Conservation (phyloP, 768 basidiomycete genomes). For the Xerocomus spinulosus region DNA sequence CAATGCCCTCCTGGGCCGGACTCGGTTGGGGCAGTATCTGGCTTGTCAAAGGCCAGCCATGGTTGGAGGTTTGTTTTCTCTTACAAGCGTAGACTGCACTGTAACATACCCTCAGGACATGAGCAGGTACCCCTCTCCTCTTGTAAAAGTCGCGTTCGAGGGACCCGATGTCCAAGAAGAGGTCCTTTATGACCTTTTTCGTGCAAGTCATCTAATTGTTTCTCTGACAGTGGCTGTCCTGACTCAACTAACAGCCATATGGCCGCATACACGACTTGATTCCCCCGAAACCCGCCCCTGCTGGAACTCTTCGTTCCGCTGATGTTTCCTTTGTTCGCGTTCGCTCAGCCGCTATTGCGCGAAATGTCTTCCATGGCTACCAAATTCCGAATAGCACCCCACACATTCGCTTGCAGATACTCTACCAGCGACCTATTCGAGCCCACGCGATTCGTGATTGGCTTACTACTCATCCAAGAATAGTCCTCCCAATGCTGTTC, state of each 20-base stretch:
- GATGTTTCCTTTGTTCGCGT: conserved; percentile 58
- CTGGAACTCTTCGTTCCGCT: conserved; percentile 63
- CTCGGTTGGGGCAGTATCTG: conserved; percentile 50
- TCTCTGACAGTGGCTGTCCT: neutral
- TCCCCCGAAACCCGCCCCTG: conserved; percentile 54
- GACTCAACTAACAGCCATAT: conserved; percentile 53
- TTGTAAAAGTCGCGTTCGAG: conserved; percentile 78
- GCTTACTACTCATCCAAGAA: conserved; percentile 81
- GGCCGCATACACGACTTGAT: conserved; percentile 71
- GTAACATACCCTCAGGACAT: conserved; percentile 57
- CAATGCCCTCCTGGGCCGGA: conserved; percentile 62
- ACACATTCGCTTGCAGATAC: conserved; percentile 45
- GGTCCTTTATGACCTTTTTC: conserved; percentile 66
- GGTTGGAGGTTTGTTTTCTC: conserved; percentile 59
- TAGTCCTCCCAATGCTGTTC: conserved; percentile 73
- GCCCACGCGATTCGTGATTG: conserved; percentile 69
- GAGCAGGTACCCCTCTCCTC: conserved; percentile 69
- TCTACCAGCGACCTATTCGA: conserved; percentile 62
- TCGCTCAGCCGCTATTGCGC: conserved; percentile 73
- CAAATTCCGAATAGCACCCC: conserved; percentile 29
- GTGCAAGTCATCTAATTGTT: conserved; percentile 45
- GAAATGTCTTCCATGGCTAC: conserved; percentile 74
- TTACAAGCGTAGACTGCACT: neutral
- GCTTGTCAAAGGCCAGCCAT: conserved; percentile 75
- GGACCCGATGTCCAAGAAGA: conserved; percentile 87